A percentile compares a stretch with the other conserved stretches of the same genome.
Evolutionary conservation across 2,329 filamentous ascomycete species (phyloP).

Genomic region (Penicillium thymicola): DNA sequence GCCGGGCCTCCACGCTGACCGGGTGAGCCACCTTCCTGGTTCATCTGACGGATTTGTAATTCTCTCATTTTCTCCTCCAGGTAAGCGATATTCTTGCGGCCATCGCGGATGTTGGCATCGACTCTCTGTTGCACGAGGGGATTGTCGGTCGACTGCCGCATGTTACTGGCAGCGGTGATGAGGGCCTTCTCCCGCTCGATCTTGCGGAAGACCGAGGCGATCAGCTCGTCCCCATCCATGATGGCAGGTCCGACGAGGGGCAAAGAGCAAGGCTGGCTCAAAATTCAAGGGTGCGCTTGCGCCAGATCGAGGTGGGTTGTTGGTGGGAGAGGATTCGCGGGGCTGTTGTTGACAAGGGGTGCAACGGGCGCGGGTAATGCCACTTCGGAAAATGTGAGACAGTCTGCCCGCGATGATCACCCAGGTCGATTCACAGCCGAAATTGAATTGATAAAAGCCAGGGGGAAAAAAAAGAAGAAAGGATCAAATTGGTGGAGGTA

Average conservation of each 20-base stretch:
- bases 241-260: conserved; percentile 30
- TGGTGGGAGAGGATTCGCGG: conserved; percentile 25
- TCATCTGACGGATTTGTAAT: conserved; percentile 75
- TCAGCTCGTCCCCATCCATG: conserved; percentile 61
- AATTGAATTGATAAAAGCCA: neutral
- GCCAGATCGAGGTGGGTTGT: conserved; percentile 11
- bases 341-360: conserved; percentile 28
- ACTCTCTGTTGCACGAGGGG: conserved; percentile 83
- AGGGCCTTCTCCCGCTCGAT: conserved; percentile 96
- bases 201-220: conserved; percentile 86
- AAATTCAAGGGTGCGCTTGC: conserved; percentile 13
- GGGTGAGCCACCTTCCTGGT: conserved; percentile 49
- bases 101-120: conserved; percentile 92
- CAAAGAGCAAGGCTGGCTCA: conserved; percentile 13
- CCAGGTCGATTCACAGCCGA: neutral
- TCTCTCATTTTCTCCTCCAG: conserved; percentile 89
- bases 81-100: conserved; percentile 88
- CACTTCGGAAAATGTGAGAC: conserved; percentile 27
- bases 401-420: conserved; percentile 4
- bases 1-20: conserved; percentile 49
- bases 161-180: conserved; percentile 88
- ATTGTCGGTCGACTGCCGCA: conserved; percentile 95
- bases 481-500: neutral
- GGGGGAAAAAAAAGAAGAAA: neutral
- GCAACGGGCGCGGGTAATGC: conserved; percentile 23